Percentiles rank a stretch among this genome's conserved stretches.
phyloP scores from a whole-genome alignment of 108 stramenopile genomes.

The Aurantiochytrium sp. region DNA sequence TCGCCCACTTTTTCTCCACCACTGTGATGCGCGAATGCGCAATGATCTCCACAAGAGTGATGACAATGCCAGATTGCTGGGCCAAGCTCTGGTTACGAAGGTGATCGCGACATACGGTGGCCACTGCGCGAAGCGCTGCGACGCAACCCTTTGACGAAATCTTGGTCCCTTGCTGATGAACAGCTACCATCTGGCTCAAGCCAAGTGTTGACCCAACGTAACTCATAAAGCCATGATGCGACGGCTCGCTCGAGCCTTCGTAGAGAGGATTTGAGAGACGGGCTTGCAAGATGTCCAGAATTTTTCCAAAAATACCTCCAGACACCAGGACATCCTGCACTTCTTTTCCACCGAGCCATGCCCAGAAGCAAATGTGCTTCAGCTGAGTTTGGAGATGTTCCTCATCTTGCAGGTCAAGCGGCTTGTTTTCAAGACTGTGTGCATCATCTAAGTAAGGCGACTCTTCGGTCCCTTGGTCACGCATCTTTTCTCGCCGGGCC shows the following conservation, averaged over 20 bases:
- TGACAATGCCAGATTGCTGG: neutral
- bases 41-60: neutral
- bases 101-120: neutral
- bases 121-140: neutral
- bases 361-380: neutral
- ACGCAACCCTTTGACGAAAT: neutral
- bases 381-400: neutral
- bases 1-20: neutral
- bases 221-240: neutral
- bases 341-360: neutral
- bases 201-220: neutral
- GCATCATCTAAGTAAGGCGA: neutral
- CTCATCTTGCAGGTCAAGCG: neutral
- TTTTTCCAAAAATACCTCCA: neutral
- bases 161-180: neutral
- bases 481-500: neutral
- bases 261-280: neutral
- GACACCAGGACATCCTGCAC: neutral
- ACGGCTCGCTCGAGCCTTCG: neutral
- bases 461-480: conserved; percentile 14
- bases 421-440: neutral
- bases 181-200: neutral
- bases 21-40: neutral
- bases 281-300: neutral
- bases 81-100: neutral